Conservation (phyloP, 805 yeast genomes). For the Sugiyamaella valdiviana region DNA sequence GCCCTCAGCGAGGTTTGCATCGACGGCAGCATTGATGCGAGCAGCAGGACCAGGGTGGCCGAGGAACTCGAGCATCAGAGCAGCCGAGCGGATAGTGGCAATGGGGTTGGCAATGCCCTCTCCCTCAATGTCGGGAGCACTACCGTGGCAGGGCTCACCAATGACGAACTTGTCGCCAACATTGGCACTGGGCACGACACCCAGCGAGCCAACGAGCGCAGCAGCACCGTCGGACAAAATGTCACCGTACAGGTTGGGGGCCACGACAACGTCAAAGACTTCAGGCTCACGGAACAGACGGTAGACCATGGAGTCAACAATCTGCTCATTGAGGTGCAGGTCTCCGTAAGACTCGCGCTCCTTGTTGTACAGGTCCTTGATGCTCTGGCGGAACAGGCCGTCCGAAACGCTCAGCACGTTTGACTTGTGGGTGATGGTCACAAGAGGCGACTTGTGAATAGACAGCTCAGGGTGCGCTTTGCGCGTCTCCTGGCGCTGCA, state of each 20-base stretch:
- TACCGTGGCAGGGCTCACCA: slow-evolving; percentile 99
- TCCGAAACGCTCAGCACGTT: slow-evolving; percentile 89
- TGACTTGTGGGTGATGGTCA: slow-evolving; percentile 94
- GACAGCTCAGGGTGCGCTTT: slow-evolving; percentile 36
- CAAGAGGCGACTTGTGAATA: slow-evolving; percentile 53
- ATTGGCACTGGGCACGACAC: slow-evolving; percentile 96
- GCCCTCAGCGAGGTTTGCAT: slow-evolving; percentile 80
- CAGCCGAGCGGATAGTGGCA: slow-evolving; percentile 97
- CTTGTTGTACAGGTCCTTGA: slow-evolving; percentile 52
- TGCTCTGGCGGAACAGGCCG: slow-evolving; percentile 92
- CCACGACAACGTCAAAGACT: slow-evolving; percentile 95
- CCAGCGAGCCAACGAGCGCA: slow-evolving; percentile 92
- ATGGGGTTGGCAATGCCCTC: slow-evolving; percentile 81
- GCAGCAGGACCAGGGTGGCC: slow-evolving; percentile 88
- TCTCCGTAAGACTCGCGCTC: slow-evolving; percentile 50
- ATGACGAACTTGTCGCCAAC: slow-evolving; percentile 95
- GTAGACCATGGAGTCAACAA: slow-evolving; percentile 98
- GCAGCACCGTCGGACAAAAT: slow-evolving; percentile 94
- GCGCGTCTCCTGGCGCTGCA: slow-evolving; percentile 79
- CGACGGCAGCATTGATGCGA: slow-evolving; percentile 88
- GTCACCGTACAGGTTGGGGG: slow-evolving; percentile 98
- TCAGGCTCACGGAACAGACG: slow-evolving; percentile 98
- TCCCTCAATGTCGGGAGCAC: slow-evolving; percentile 98
- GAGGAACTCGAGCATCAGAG: slow-evolving; percentile 94
- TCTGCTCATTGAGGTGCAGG: slow-evolving; percentile 82